Base-by-base conservation (phyloP, 495 filamentous ascomycete species). In the Xylaria scruposa region DNA sequence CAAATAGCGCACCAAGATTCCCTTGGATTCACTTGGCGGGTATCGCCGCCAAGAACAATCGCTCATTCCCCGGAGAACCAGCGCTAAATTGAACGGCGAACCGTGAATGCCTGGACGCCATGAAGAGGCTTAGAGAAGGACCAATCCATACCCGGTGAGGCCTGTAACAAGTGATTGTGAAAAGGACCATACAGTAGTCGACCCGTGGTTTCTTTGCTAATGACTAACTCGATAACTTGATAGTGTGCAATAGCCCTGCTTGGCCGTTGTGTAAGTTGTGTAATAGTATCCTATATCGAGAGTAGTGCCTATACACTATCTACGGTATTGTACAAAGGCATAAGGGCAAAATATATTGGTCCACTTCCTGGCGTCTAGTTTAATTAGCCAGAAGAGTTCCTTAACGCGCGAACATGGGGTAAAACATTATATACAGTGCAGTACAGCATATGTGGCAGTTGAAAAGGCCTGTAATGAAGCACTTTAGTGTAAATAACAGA, bases 181-280 rank as follows among this genome's bases (percentile, higher is more conserved):
- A 53, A 67, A 67, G 65, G 49, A 67, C 65, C 65, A 21, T 67
- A 67, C 65, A 67, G 65, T 56, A 67, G 65, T 56, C 1, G n/a
- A 63, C 65, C 65, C 31, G 44, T 42, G 44, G 64, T 26, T 19
- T n/a, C n/a, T 54, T 49, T 9, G 31, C 64, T 24, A 47, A 49
- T 7, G 65, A 51, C 19, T 64, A 64, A 49, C 42, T 44, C 38
- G 19, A 38, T 60, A 60, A 21, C 56, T 40, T 62, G 19, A 62
- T 44, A 44, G 60, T 29, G 21, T 63, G 38, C 38, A 29, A 44
- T 63, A 63, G 60, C 38, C 60, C 21, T 44, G 38, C 38, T 40
- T 42, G 8, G 59, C 19, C 17, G 36, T n/a, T 61, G 15, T 26
- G 13, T 21, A 10, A 7, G 10, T 33, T 33, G 29, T 13, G 24